phyloP scores from a whole-genome alignment of 2,329 filamentous ascomycete genomes.

The Ceratocystis eucalypticola region DNA sequence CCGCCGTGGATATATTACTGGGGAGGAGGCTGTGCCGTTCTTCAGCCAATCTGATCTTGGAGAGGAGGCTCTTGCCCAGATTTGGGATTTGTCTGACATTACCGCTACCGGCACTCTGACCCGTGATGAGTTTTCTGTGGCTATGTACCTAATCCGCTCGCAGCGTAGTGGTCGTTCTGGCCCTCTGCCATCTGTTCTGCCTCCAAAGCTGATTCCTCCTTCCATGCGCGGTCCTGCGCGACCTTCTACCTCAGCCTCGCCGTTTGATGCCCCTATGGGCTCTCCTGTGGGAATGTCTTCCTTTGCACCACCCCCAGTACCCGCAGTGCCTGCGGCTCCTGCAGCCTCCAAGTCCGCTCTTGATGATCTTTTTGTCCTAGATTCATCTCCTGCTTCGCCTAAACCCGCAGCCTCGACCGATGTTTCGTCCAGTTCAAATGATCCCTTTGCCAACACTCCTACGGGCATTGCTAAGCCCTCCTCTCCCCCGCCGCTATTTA shows the following conservation, averaged over 20 bases:
- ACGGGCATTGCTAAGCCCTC: conserved; percentile 40
- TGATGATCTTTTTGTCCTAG: conserved; percentile 87
- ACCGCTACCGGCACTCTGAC: conserved; percentile 76
- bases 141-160: conserved; percentile 91
- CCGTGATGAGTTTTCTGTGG: conserved; percentile 86
- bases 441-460: conserved; percentile 51
- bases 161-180: conserved; percentile 61
- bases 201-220: conserved; percentile 70
- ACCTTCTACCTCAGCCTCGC: conserved; percentile 35
- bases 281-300: conserved; percentile 24
- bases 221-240: conserved; percentile 57
- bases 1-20: conserved; percentile 71
- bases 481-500: conserved; percentile 50
- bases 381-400: conserved; percentile 38
- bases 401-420: conserved; percentile 42
- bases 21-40: conserved; percentile 87
- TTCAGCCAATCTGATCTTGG: conserved; percentile 83
- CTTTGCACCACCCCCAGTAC: conserved; percentile 27
- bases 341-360: conserved; percentile 63
- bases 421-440: conserved; percentile 58
- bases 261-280: conserved; percentile 37
- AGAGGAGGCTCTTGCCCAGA: conserved; percentile 79
- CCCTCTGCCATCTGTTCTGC: conserved; percentile 59
- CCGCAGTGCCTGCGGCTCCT: conserved; percentile 27
- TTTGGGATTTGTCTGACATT: conserved; percentile 95